Conservation (phyloP, 2,329 filamentous ascomycete genomes). For the Balansia obtecta region DNA sequence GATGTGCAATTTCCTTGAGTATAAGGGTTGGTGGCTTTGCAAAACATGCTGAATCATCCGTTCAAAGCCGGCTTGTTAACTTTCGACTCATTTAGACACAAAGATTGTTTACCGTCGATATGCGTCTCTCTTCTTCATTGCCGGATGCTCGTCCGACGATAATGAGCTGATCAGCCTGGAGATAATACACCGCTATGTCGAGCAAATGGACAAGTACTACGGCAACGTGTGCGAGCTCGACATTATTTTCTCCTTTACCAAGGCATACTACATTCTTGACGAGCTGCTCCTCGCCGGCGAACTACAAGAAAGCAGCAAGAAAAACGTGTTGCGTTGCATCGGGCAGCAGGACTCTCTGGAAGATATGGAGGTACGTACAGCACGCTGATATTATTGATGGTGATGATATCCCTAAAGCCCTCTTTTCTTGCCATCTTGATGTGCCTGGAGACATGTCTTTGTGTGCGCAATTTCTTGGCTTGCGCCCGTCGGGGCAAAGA, state of each 20-base stretch:
- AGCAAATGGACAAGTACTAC: constrained; percentile 99
- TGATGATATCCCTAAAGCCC: not conserved
- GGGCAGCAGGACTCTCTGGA: constrained; percentile 94
- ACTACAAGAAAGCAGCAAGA: constrained; percentile 98
- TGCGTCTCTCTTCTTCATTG: constrained; percentile 98
- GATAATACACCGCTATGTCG: constrained; percentile 97
- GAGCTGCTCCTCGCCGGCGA: constrained; percentile 91
- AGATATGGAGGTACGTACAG: constrained; percentile 87
- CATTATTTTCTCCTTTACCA: constrained; percentile 99
- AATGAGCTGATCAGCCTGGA: constrained; percentile 98
- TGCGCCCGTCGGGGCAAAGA: constrained; percentile 8
- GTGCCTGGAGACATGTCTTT: not conserved
- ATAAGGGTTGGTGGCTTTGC: constrained; percentile 59
- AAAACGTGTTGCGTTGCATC: constrained; percentile 93
- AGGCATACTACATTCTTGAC: constrained; percentile 98
- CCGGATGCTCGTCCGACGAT: constrained; percentile 90
- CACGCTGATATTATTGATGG: constrained; percentile 9
- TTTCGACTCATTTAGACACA: constrained; percentile 49
- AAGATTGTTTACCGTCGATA: constrained; percentile 99
- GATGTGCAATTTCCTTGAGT: constrained; percentile 99
- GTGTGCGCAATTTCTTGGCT: not conserved
- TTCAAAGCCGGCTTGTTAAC: not conserved
- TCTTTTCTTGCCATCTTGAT: not conserved
- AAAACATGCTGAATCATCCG: not conserved
- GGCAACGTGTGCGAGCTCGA: constrained; percentile 99